Evolutionary conservation across 108 stramenopile genomes (phyloP), one percentile per base, ranked within the genome.

Genomic region (Licmophora abbreviata): DNA sequence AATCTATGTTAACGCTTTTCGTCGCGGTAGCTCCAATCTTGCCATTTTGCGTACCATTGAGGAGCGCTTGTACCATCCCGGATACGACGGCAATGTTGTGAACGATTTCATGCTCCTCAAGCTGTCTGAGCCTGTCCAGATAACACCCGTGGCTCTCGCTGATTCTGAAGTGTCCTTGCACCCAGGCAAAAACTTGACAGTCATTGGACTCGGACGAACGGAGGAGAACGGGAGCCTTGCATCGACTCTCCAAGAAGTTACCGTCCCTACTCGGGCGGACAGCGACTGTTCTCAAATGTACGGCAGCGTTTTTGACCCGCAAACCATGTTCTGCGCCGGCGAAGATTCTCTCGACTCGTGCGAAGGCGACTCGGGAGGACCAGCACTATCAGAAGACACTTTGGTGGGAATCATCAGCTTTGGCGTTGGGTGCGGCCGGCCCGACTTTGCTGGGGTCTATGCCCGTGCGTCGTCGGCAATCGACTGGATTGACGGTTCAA

Each of bases 291-390:
- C 37, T 7, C 17, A 51, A 9, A 36, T 7, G 9, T 63, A 71
- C 35, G 31, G 51, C 1, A 50, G 42, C 27, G 54, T 45, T 2
- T 55, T 69, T 34, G 32, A 48, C 9, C 60, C 51, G 4, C 42
- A 62, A 33, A 43, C n/a, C 9, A 61, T 61, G 72, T 34, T 79
- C 21, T 79, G 77, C 43, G 69, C 77, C 9, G 60, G 57, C 18
- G 42, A 11, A 0, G 56, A 51, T 10, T 63, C 63, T 10, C 52
- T 67, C 32, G 79, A 76, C 44, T 51, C 68, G 0, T 80, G 79
- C 34, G 74, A 80, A 47, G 79, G 79, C 8, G 79, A 76, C 25
- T 63, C 61, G 2, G 79, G 76, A 27, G 76, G 76, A 30, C 76
- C 76, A 0, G 30, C 56, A 37, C 58, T 7, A 4, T 40, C 38